Base-by-base conservation (phyloP, 306 rosid species). In the Fragaria vesca region DNA sequence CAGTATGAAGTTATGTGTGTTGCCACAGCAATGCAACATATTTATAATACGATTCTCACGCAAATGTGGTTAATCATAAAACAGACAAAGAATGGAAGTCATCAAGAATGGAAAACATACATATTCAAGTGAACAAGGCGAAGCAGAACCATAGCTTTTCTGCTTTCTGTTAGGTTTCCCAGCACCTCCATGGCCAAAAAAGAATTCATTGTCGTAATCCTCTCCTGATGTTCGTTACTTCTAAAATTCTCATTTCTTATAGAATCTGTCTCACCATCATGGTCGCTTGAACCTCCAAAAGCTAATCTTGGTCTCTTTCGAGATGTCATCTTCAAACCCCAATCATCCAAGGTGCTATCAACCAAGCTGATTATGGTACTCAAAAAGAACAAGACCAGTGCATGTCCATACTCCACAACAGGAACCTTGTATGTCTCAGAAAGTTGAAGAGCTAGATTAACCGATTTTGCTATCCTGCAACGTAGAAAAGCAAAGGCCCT, bases 121-220 rank as follows among this genome's bases (percentile, higher is more conserved):
- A 89, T 91, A 84, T 91, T 88, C 75, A 89, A 77, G 83, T 82
- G 88, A 80, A 88, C 88, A 80, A 90, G 91, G 78, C 89, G 91
- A 70, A 89, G 90, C 69, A 91, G 81, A 79, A 84, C 84, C 68
- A 81, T 77, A 52, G 94, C 82, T 79, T 88, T 89, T 85, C 81
- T 86, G 90, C 87, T 88, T 84, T 79, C 88, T 38, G 89, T 86
- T 52, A 91, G 83, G 76, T 84, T 86, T 66, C 78, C 93, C 90
- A 91, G 82, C 66, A 90, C 90, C 85, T 87, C 94, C 38, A 91
- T 66, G 78, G 93, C 90, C 76, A 83, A 68, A 51, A 88, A 65
- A 61, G 93, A 65, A 84, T 89, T 91, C 61, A 48, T 76, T 83
- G 78, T 88, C 86, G 90, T 77, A 77, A 88, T 57, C 67, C 82